Conservation (phyloP, 129 eudicot species). For the Flaveria robusta region DNA sequence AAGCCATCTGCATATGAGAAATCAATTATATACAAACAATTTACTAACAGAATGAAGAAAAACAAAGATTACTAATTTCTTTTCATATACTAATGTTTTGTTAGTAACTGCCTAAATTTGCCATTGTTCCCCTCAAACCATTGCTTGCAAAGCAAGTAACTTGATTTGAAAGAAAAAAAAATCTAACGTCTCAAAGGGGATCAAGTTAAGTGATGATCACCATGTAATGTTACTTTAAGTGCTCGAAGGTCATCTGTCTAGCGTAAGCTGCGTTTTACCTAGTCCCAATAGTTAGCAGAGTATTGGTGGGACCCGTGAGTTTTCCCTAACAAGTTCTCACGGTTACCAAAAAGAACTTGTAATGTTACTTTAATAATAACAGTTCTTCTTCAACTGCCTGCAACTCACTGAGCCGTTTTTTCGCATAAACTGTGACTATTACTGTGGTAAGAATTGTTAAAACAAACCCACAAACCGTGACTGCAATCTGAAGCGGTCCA, state of each 20-base stretch:
- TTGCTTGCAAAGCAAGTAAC: neutral
- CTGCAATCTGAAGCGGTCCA: conserved; percentile 43
- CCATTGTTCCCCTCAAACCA: neutral
- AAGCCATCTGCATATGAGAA: conserved; percentile 11
- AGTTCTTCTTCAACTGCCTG: conserved; percentile 48
- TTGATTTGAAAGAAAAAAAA: neutral
- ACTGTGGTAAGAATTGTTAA: conserved; percentile 48
- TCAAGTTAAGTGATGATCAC: neutral
- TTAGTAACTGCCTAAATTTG: conserved; percentile 16
- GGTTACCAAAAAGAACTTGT: neutral
- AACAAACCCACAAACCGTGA: conserved; percentile 52
- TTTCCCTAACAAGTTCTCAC: neutral
- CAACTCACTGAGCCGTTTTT: conserved; percentile 56
- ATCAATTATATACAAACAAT: conserved; percentile 25
- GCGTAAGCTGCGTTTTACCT: neutral
- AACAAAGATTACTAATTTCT: neutral
- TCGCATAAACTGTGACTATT: conserved; percentile 52
- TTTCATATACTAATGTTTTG: conserved; percentile 10
- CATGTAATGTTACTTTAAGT: conserved; percentile 11
- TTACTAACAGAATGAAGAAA: conserved; percentile 3
- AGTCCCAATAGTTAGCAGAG: neutral
- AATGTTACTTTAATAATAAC: conserved; percentile 28
- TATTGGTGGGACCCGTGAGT: neutral
- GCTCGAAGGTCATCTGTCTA: neutral
- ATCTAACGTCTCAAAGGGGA: neutral